These are phyloP conservation scores for Plicaturopsis crispa DNA, from an alignment of 768 basidiomycete species.

Conservation along the genomic window DNA sequence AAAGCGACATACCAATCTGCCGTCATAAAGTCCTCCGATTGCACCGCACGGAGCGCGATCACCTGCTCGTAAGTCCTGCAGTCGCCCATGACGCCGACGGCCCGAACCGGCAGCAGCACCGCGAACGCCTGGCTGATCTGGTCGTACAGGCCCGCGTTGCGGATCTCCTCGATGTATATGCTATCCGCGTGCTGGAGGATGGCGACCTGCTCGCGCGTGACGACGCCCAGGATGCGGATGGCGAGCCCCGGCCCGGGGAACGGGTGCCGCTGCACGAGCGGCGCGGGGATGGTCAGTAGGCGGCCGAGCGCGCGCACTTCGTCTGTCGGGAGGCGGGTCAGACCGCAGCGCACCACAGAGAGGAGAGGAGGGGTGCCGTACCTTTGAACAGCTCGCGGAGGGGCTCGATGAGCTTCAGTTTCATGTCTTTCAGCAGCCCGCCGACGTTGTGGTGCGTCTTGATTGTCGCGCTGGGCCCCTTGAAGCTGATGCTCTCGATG, in stretches of 20 bases:
- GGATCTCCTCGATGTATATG: constrained; percentile 98
- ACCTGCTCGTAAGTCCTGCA: constrained; percentile 96
- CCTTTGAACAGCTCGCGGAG: constrained; percentile 98
- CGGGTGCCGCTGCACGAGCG: constrained; percentile 92
- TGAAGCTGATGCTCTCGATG: constrained; percentile 99
- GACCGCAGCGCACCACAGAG: background rate
- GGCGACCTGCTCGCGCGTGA: constrained; percentile 87
- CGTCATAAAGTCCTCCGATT: constrained; percentile 99
- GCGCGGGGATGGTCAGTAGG: constrained; percentile 87
- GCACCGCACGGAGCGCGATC: constrained; percentile 89
- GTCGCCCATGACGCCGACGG: constrained; percentile 98
- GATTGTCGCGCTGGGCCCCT: constrained; percentile 97
- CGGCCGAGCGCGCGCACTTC: constrained; percentile 93
- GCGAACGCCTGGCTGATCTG: constrained; percentile 49
- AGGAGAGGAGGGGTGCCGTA: constrained; percentile 16
- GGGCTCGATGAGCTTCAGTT: constrained; percentile 96
- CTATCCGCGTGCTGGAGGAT: constrained; percentile 87
- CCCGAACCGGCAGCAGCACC: constrained; percentile 70
- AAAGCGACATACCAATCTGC: constrained; percentile 77
- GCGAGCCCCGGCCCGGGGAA: constrained; percentile 99
- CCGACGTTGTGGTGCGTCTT: constrained; percentile 99
- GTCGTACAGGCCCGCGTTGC: constrained; percentile 85
- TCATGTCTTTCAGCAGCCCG: constrained; percentile 94
- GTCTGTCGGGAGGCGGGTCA: constrained; percentile 40
- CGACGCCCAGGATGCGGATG: constrained; percentile 94